Evolutionary conservation across 2,329 filamentous ascomycete genomes (phyloP), one percentile per base, ranked within the genome.

Genomic region (Leptoxyphium fumago): DNA sequence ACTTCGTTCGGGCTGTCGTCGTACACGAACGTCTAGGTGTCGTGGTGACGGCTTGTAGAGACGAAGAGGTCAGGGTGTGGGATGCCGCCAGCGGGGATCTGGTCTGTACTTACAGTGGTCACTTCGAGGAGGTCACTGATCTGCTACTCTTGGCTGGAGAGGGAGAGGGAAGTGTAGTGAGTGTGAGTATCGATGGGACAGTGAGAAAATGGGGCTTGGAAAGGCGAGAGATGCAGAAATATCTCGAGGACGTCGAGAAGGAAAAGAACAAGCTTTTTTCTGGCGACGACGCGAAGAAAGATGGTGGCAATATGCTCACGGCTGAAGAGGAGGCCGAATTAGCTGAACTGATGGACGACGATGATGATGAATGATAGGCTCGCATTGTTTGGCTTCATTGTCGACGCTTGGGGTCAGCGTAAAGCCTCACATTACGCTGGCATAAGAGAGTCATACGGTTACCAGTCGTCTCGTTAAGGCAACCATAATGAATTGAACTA

Each of bases 61-160:
- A 95, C 56, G 91, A 98, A 64, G 78, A 94, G 54, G 72, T 98
- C 46, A 83, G 93, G 54, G 74, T 96, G 8, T 98, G 89, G 89
- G 82, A 94, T 60, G 43, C 51, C 7, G 43, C 46, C 7, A 54
- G 49, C 36, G 60, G 60, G 9, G 50, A 58, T 17, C 43, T 58
- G 47, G 46, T 61, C 1, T 58, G 57, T 32, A 50, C 50, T 8
- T 63, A 61, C 48, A 73, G 77, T 32, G 91, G 91, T 0, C 91
- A 98, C 65, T 96, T 78, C 58, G 87, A 98, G 57, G 91, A 96
- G 62, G 81, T 98, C 11, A 95, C 86, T 1, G 85, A 81, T 30
- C 64, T 96, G 38, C 69, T 82, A 1, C 59, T 93, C 41, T 60
- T 87, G 26, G 61, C 64, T 21, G 65, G 64, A 5, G 68, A 69